Evolutionary conservation across 2,329 filamentous ascomycete species (phyloP).

Genomic region (Colletotrichum echinochloae): DNA sequence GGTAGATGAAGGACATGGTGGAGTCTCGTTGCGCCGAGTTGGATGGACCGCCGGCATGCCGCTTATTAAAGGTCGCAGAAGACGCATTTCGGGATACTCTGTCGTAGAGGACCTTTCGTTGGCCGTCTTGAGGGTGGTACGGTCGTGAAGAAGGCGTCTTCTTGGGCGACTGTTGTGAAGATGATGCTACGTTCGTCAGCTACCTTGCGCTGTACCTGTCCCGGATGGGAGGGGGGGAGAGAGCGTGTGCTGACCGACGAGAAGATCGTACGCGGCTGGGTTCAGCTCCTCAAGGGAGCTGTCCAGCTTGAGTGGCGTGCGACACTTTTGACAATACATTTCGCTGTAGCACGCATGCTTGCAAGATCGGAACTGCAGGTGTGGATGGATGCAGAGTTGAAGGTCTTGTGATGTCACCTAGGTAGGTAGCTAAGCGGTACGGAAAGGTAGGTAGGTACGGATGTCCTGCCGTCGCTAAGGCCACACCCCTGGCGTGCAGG

Average conservation of each 20-base stretch:
- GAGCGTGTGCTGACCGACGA: constrained; percentile 75
- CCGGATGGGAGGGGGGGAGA: constrained; percentile 50
- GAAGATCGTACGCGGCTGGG: constrained; percentile 92
- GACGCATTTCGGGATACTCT: constrained; percentile 74
- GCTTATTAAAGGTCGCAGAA: constrained; percentile 81
- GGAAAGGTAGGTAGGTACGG: background rate
- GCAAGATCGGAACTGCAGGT: background rate
- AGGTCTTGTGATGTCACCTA: constrained; percentile 37
- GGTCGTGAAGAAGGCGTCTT: constrained; percentile 64
- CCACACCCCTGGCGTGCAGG: constrained; percentile 11
- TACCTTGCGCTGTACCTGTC: constrained; percentile 30
- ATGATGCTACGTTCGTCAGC: constrained; percentile 62
- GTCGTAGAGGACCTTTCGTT: constrained; percentile 81
- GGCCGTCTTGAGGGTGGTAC: constrained; percentile 75
- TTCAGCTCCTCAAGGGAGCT: constrained; percentile 90
- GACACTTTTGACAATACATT: constrained; percentile 97
- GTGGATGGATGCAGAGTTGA: background rate
- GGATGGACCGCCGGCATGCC: constrained; percentile 69
- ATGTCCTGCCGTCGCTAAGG: constrained; percentile 7
- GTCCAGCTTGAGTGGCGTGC: constrained; percentile 87
- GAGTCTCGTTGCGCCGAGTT: constrained; percentile 59
- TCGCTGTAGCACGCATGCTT: constrained; percentile 43
- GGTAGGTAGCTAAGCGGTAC: background rate
- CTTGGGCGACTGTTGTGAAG: constrained; percentile 68
- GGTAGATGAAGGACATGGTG: constrained; percentile 96